A percentile compares a stretch with the other conserved stretches of the same genome.
Conservation (phyloP, 2,329 filamentous ascomycete genomes). For the Dendryphion nanum region DNA sequence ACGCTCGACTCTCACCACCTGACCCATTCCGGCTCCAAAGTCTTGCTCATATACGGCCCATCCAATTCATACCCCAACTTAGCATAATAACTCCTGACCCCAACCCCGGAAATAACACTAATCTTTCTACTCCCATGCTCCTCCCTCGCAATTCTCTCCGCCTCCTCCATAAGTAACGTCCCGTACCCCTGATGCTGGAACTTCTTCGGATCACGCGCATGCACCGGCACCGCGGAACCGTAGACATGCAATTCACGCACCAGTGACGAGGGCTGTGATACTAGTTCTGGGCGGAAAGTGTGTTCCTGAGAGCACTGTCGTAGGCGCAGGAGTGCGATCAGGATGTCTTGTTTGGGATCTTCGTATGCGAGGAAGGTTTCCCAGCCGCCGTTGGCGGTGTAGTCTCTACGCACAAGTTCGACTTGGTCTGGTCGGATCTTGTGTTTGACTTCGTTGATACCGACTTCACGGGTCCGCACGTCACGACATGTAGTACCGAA, state of each 20-base stretch:
- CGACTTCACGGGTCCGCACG: slow-evolving; percentile 92
- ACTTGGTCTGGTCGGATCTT: slow-evolving; percentile 97
- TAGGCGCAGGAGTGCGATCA: slow-evolving; percentile 85
- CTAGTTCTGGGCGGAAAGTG: slow-evolving; percentile 87
- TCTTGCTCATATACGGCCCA: slow-evolving; percentile 66
- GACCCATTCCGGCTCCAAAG: slow-evolving; percentile 33
- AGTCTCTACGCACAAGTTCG: slow-evolving; percentile 90
- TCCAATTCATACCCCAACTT: slow-evolving; percentile 93
- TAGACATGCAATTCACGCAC: slow-evolving; percentile 96
- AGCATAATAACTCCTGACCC: slow-evolving; percentile 90
- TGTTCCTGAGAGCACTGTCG: slow-evolving; percentile 89
- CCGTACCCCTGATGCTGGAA: slow-evolving; percentile 99
- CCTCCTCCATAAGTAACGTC: slow-evolving; percentile 95
- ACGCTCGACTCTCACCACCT: slow-evolving; percentile 21
- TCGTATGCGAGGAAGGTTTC: slow-evolving; percentile 98
- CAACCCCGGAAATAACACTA: slow-evolving; percentile 96
- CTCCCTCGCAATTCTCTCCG: slow-evolving; percentile 88
- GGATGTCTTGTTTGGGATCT: slow-evolving; percentile 96
- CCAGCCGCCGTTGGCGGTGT: slow-evolving; percentile 94
- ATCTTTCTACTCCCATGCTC: slow-evolving; percentile 95
- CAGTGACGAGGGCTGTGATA: slow-evolving; percentile 81
- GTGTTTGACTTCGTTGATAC: slow-evolving; percentile 98
- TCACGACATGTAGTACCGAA: slow-evolving; percentile 97
- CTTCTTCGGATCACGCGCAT: slow-evolving; percentile 90
- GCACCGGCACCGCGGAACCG: slow-evolving; percentile 93